phyloP scores from a whole-genome alignment of 2,329 filamentous ascomycete species.

The Botrytis elliptica region DNA sequence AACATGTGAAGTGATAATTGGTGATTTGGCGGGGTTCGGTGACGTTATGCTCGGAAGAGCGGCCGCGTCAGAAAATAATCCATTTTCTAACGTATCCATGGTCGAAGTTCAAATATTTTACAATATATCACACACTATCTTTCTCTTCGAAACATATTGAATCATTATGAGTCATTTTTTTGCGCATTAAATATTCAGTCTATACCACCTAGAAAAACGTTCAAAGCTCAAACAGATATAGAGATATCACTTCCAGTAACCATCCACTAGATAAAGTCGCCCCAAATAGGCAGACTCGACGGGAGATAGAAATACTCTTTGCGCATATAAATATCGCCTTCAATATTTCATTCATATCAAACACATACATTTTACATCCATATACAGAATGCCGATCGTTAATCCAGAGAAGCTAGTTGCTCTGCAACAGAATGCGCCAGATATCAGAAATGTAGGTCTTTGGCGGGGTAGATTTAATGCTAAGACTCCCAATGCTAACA shows the following conservation, averaged over 20 bases:
- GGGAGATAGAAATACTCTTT: neutral
- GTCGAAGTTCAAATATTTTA: neutral
- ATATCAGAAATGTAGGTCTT: constrained; percentile 81
- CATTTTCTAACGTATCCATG: neutral
- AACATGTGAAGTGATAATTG: neutral
- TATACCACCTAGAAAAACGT: neutral
- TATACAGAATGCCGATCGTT: constrained; percentile 76
- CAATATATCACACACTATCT: neutral
- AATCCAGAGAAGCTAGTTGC: constrained; percentile 84
- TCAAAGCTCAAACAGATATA: neutral
- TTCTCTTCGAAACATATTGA: constrained; percentile 4
- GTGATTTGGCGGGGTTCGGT: neutral
- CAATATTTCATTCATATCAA: neutral
- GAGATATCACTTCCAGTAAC: neutral
- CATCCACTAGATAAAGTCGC: neutral
- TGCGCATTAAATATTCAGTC: neutral
- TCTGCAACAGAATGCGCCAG: constrained; percentile 82
- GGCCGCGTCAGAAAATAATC: constrained; percentile 8
- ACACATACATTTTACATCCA: constrained; percentile 24
- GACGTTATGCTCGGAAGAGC: constrained; percentile 5
- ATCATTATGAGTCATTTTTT: constrained; percentile 14
- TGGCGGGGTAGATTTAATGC: constrained; percentile 29
- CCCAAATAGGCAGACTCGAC: constrained; percentile 3
- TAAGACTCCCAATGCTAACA: constrained; percentile 23
- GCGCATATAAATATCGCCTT: neutral